Evolutionary conservation across 306 rosid species (phyloP).

Genomic region (Quercus alba): DNA sequence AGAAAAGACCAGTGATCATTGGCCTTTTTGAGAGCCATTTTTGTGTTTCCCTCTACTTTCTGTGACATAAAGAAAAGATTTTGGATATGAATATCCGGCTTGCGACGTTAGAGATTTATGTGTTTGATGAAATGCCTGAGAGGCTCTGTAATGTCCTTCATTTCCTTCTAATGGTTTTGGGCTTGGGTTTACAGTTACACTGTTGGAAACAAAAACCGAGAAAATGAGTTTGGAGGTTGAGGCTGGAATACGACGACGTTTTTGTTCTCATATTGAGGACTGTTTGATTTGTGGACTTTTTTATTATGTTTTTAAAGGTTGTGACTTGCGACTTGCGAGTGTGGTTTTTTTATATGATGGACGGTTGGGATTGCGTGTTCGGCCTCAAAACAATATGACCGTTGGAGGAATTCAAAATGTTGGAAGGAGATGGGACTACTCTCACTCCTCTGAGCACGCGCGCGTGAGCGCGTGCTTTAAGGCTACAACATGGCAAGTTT

Average conservation of each 20-base stretch:
- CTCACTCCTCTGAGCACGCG: background rate
- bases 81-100: background rate
- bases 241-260: background rate
- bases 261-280: background rate
- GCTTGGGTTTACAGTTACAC: background rate
- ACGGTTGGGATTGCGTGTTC: conserved; percentile 11
- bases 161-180: background rate
- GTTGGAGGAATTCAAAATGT: conserved; percentile 16
- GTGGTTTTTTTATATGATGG: background rate
- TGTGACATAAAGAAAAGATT: background rate
- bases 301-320: too few species aligned
- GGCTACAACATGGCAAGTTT: too few species aligned
- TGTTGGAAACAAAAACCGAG: too few species aligned
- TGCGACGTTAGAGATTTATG: background rate
- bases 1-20: conserved; percentile 79
- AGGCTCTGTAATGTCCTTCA: conserved; percentile 15
- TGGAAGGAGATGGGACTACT: background rate
- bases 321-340: too few species aligned
- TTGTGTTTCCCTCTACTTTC: conserved; percentile 17
- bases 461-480: too few species aligned
- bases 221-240: background rate
- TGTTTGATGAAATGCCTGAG: background rate
- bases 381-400: conserved; percentile 19
- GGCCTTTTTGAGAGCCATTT: conserved; percentile 23
- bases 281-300: conserved; percentile 7